phyloP scores from a whole-genome alignment of 495 filamentous ascomycete genomes.

The Penicillium odoratum region DNA sequence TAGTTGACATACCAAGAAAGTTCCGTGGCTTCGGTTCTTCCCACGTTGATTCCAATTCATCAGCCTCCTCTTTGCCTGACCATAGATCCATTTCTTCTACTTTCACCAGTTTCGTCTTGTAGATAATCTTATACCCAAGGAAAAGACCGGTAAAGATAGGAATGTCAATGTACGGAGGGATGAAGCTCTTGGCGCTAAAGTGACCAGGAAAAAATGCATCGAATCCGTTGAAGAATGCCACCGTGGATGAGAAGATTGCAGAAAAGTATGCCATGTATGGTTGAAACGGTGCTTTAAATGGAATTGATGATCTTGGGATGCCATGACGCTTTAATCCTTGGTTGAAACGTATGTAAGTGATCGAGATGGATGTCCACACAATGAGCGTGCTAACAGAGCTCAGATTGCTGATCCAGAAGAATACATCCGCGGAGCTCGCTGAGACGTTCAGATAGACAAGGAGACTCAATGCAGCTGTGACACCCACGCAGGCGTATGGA shows the following conservation, averaged over 20 bases:
- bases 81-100: conserved; percentile 45
- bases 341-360: conserved; percentile 57
- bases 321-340: conserved; percentile 49
- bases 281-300: conserved; percentile 51
- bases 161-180: conserved; percentile 47
- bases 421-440: conserved; percentile 30
- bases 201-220: conserved; percentile 56
- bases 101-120: conserved; percentile 53
- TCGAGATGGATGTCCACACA: conserved; percentile 53
- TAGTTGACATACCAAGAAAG: conserved; percentile 18
- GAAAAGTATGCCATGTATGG: conserved; percentile 51
- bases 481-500: conserved; percentile 37
- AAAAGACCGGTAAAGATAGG: conserved; percentile 53
- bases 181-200: conserved; percentile 31
- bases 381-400: conserved; percentile 54
- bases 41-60: conserved; percentile 21
- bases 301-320: conserved; percentile 42
- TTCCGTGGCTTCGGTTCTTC: conserved; percentile 27
- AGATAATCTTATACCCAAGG: conserved; percentile 54
- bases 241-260: conserved; percentile 48
- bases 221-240: conserved; percentile 59
- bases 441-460: conserved; percentile 36
- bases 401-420: conserved; percentile 55
- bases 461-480: conserved; percentile 24
- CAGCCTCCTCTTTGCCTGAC: conserved; percentile 38